Evolutionary conservation across 192 early-diverging fungal species (phyloP), one percentile per base, ranked within the genome.

Genomic region (Linderina pennispora): DNA sequence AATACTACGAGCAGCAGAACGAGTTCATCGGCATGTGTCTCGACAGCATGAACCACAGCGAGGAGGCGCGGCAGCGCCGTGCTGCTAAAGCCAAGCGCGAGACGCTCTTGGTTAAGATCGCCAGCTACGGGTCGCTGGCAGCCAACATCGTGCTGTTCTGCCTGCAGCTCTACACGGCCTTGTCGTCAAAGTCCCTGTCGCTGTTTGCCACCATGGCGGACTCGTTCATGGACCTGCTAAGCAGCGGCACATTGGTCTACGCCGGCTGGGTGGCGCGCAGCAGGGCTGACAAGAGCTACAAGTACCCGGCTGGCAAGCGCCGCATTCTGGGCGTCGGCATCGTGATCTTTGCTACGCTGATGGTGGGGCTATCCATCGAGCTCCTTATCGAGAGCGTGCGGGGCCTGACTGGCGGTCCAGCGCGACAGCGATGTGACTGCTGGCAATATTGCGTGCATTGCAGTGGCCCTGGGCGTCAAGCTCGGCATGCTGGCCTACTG

Each of bases 1-100:
- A 71, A 18, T 94, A 90, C 50, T 94, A 94, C 61, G 52, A 82
- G 40, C 56, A 74, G 24, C 92, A 94, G 52, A 92, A 94, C 52
- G 80, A 87, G 36, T 72, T 85, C 32, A 93, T 93, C 55, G 74
- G 87, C 38, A 73, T 77, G 38, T 78, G 90, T 32, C 58, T 93
- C 24, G 35, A 36, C 31, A 52, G 45, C 43, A 57, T 40, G 40
- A 41, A 63, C 28, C 43, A 32, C 14, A 51, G 32, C 23, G 50
- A 50, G 21, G 32, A 42, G 2, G 36, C 23, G 3, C 24, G 36
- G 4, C 38, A 24, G 10, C 36, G 14, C 10, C 31, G 49, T 17
- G 44, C 21, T 5, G 40, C 43, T 4, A 43, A 42, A 14, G 19
- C 44, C 2, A 20, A 37, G 11, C 62, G 33, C 37, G 55, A 50